Percentiles rank a stretch among this genome's conserved stretches.
These are phyloP conservation scores for Lactarius evosmus DNA, from an alignment of 768 basidiomycete species.

Conservation along the genomic window DNA sequence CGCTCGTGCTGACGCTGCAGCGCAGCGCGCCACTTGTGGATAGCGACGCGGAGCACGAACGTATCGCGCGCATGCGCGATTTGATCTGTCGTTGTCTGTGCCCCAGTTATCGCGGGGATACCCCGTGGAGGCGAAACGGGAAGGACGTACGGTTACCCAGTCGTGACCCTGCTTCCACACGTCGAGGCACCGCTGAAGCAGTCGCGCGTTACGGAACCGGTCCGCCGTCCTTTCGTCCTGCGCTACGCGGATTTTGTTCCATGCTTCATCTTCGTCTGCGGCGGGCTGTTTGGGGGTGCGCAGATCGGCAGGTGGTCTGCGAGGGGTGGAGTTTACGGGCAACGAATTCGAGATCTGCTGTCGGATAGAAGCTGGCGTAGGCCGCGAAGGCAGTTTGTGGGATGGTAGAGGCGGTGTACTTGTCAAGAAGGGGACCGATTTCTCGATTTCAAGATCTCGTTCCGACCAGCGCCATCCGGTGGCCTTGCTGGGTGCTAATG, in stretches of 20 bases:
- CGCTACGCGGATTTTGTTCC: constrained; percentile 70
- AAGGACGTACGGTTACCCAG: constrained; percentile 66
- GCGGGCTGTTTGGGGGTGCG: constrained; percentile 45
- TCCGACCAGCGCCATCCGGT: constrained; percentile 18
- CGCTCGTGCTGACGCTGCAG: constrained; percentile 39
- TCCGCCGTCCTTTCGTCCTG: constrained; percentile 72
- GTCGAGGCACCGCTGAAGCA: constrained; percentile 70
- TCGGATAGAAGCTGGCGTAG: constrained; percentile 16
- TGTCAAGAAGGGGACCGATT: constrained; percentile 26
- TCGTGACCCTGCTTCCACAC: constrained; percentile 68
- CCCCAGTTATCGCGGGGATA: constrained; percentile 1
- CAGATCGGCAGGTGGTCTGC: constrained; percentile 16
- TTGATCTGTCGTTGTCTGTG: constrained; percentile 68
- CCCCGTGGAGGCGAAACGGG: constrained; percentile 21
- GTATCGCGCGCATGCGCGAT: constrained; percentile 65
- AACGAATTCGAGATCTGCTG: neutral
- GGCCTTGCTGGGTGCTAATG: constrained; percentile 16
- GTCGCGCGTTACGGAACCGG: constrained; percentile 56
- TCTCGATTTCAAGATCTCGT: constrained; percentile 17
- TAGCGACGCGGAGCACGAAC: constrained; percentile 53
- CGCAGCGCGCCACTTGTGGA: constrained; percentile 60
- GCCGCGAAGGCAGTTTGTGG: constrained; percentile 13
- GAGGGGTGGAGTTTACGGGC: constrained; percentile 6
- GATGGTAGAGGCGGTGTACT: constrained; percentile 19
- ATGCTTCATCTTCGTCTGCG: constrained; percentile 71